Evolutionary conservation across 1,284 basidiomycete species (phyloP), one percentile per base, ranked within the genome.

Genomic region (Paramarasmius palmivorus): DNA sequence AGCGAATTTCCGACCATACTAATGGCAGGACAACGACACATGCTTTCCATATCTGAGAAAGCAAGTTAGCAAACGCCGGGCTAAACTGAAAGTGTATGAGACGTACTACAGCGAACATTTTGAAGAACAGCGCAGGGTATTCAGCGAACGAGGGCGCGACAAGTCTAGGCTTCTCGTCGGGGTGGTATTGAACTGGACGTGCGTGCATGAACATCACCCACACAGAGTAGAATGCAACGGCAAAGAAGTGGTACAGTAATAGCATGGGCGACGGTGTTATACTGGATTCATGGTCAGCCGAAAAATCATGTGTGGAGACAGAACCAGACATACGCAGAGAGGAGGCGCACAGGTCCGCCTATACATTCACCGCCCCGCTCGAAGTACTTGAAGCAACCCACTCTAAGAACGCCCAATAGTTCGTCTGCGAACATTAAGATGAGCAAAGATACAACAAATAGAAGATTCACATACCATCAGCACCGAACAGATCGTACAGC

Each of bases 311-410:
- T 12, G 19, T 25, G 34, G 4, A 17, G 2, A 42, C 14, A 5
- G 32, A 48, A 17, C 3, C 15, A 14, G 14, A 71, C 84, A 57
- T 65, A 93, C 91, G 84, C 93, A 19, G 92, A 88, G 17, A 95
- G 83, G 15, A 95, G 79, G 3, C 86, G 88, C 12, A 98, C 94
- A 1, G 97, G 97, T 1, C 91, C 96, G 29, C 83, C 79, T 50
- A 98, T 72, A 64, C 93, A 93, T 63, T 93, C 86, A 0, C 96
- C 97, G 20, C 96, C 96, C 6, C 83, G 80, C 68, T 98, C 93
- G 66, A 99, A 98, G 74, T 99, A 99, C 67, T 93, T 93, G 82
- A 99, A 98, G 73, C 97, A 99, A 0, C 96, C 96, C 35, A 85
- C 87, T 57, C 93, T 82, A 12, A 99, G 84, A 0, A 96, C 86